Base-by-base conservation (phyloP, 441 rosid genomes). In the Eruca vesicaria region DNA sequence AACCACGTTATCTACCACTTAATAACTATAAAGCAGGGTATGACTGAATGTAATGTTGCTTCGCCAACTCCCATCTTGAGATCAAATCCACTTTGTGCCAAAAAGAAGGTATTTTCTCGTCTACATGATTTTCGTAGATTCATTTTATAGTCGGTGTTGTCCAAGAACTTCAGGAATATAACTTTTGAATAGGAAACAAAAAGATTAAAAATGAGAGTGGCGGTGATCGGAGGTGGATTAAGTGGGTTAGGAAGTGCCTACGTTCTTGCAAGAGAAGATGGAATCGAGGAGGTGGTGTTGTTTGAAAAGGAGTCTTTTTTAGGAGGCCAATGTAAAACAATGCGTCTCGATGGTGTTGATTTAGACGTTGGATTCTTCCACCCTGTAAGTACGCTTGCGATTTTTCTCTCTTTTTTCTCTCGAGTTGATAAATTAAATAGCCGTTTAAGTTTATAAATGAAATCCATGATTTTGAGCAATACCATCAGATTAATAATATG, bases 291-390 rank as follows among this genome's bases (percentile, higher is more conserved):
- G 33, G 86, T 89, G 52, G 93, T 88, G 11, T 9, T 91, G 36
- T 88, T 82, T 80, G 97, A 91, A 82, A 86, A 85, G 76, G 84
- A 82, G 2, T 26, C 64, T 61, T 36, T 91, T 66, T 56, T 91
- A 5, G 95, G 97, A 4, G 97, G 96, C 74, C 96, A 88, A 65
- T 86, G 91, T 12, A 81, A 72, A 68, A 88, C 94, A 7, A 80
- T 88, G 12, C 56, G 45, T 50, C 77, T 84, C 18, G 84, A 88
- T 38, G 89, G 81, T 36, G 73, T 85, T 26, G 88, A 88, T 71
- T 57, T 92, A 52, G 97, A 90, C 84, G 89, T 90, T 5, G 94
- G 96, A 23, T 92, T 90, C 85, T 90, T 87, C 78, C 87, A 88
- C 67, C 79, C 85, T 0, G 96, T 92, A 88, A 80, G 89, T 48